Evolutionary conservation across 176 grass and related monocot species (phyloP), one percentile per base, ranked within the genome.

Genomic region (Eleusine coracana): DNA sequence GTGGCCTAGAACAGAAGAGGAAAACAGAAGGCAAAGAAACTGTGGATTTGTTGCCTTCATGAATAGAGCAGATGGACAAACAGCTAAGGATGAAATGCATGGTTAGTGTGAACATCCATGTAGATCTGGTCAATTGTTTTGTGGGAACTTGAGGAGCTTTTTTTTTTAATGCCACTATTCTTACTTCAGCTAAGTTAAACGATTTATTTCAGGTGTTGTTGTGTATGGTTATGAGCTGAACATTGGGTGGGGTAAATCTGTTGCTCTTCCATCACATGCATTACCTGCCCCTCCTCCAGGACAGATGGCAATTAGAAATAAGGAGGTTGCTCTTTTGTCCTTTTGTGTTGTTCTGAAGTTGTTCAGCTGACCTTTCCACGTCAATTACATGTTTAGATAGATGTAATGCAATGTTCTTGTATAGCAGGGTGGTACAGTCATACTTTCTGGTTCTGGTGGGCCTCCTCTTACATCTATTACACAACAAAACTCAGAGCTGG

Each of bases 31-130:
- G 85, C 92, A 99, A 85, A 90, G 96, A 76, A 99, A 99, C 76
- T 96, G 96, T 74, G 96, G 96, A 28, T 99, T 99, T 82, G 96
- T 99, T 93, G 96, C 96, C 68, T 99, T 99, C 76, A 99, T 99
- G 96, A 96, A 99, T 67, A 93, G 96, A 85, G 77, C 81, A 45
- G 96, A 99, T 37, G 96, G 96, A 70, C 96, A 99, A 48, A 91
- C 96, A 81, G 93, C 96, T 14, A 99, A 99, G 76, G 96, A 96
- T 86, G 96, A 99, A 92, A 99, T 99, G 96, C 93, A 99, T 96
- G 96, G 96, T 98, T 76, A 81, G 44, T 80, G 65, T 62, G 67
- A 70, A 76, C 37, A 45, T 76, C 15, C 70, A 59, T 69, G 13
- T 40, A 76, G 52, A 65, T 83, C 34, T 77, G 66, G 29, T 73